Evolutionary conservation across 2,329 filamentous ascomycete species (phyloP).

Genomic region (Myriosclerotinia duriaeana): DNA sequence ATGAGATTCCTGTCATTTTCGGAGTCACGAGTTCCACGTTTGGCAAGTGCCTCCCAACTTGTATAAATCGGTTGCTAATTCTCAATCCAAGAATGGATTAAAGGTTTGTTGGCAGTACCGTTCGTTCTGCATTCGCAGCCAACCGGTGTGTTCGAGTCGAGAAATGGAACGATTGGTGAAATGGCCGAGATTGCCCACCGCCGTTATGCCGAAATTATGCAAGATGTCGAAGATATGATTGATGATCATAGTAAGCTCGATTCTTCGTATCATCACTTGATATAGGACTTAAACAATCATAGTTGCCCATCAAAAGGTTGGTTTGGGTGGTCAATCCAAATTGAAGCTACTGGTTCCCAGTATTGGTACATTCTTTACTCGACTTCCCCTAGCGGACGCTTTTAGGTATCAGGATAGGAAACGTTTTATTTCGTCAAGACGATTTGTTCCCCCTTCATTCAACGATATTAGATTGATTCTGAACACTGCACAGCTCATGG

Average conservation of each 20-base stretch:
- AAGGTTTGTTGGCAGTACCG: conserved; percentile 87
- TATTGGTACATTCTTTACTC: conserved; percentile 91
- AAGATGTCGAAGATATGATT: conserved; percentile 87
- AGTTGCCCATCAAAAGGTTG: conserved; percentile 70
- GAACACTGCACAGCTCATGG: conserved; percentile 93
- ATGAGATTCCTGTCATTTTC: neutral
- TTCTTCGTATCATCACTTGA: conserved; percentile 18
- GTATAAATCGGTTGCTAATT: neutral
- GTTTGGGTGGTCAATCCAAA: conserved; percentile 74
- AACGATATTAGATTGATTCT: conserved; percentile 92
- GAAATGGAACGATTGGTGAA: conserved; percentile 61
- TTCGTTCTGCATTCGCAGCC: conserved; percentile 97
- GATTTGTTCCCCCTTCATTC: conserved; percentile 94
- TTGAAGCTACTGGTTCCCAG: conserved; percentile 88
- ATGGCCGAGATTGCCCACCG: conserved; percentile 80
- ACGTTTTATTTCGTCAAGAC: conserved; percentile 82
- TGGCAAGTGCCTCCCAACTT: neutral
- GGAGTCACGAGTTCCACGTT: neutral
- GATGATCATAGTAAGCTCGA: conserved; percentile 75
- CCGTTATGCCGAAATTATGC: conserved; percentile 92
- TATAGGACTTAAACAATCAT: conserved; percentile 4
- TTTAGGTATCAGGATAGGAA: conserved; percentile 87
- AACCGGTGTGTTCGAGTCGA: conserved; percentile 75
- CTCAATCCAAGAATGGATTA: conserved; percentile 77
- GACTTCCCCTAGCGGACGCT: conserved; percentile 80